Evolutionary conservation across 1,284 basidiomycete species (phyloP).

Genomic region (Heliocybe sulcata): DNA sequence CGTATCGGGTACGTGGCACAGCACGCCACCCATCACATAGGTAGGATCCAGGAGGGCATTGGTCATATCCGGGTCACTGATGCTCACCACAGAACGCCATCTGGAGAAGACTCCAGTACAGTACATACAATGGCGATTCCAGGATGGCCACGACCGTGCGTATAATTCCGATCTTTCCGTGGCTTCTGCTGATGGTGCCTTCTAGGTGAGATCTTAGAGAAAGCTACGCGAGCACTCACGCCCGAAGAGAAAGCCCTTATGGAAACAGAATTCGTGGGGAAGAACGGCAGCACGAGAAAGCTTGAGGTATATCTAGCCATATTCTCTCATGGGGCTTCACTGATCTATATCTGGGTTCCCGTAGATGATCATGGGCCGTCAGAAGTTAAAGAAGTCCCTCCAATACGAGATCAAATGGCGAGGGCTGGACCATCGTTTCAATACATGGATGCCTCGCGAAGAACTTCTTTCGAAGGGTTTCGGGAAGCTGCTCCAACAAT

Average conservation of each 20-base stretch:
- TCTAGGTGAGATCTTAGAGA: constrained; percentile 83
- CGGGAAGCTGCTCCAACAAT: constrained; percentile 87
- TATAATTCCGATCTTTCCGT: constrained; percentile 12
- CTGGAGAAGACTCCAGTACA: constrained; percentile 92
- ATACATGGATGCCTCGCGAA: constrained; percentile 93
- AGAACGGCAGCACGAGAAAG: constrained; percentile 88
- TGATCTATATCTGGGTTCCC: constrained; percentile 2
- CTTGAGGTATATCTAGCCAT: constrained; percentile 57
- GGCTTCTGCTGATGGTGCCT: constrained; percentile 8
- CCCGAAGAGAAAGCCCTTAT: constrained; percentile 80
- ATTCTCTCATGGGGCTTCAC: constrained; percentile 5
- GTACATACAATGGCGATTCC: constrained; percentile 99
- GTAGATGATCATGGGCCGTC: constrained; percentile 88
- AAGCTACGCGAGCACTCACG: constrained; percentile 87
- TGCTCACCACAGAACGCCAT: constrained; percentile 62
- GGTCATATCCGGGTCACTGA: constrained; percentile 5
- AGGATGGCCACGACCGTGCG: constrained; percentile 95
- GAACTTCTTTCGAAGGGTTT: constrained; percentile 87
- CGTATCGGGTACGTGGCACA: constrained; percentile 98
- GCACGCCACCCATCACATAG: constrained; percentile 94
- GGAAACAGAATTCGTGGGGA: constrained; percentile 87
- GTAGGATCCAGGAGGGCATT: constrained; percentile 25
- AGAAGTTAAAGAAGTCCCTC: constrained; percentile 95
- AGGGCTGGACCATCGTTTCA: constrained; percentile 88
- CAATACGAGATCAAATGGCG: constrained; percentile 98